Evolutionary conservation across 1,284 basidiomycete genomes (phyloP), one percentile per base, ranked within the genome.

Genomic region (Pseudozyma thailandica): DNA sequence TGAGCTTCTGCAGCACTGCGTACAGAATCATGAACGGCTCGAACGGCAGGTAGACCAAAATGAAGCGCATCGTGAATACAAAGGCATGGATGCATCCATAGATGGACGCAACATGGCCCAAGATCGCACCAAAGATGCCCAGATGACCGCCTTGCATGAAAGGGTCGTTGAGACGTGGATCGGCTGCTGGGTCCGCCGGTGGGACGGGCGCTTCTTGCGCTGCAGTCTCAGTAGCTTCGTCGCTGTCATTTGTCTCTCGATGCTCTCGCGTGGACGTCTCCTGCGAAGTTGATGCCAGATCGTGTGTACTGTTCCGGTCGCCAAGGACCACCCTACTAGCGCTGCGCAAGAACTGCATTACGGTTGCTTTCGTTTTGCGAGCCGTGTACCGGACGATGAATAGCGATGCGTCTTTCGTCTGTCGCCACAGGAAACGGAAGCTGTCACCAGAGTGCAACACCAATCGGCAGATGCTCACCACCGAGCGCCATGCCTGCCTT

Each of bases 21-120:
- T 55, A 68, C 25, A 65, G 33, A 39, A 65, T 51, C 48, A 63
- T 59, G 30, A 65, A 66, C 26, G 69, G 69, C 50, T 52, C 51
- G 15, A 72, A 66, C 9, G 69, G 69, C 49, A 72, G 55, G n/a
- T 66, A 66, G 43, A 61, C 55, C 26, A 68, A 31, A 21, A 72
- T 58, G 43, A 72, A 50, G 15, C 54, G 49, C 52, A 72, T 55
- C 12, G 57, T 53, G 13, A 61, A 61, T 25, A 56, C 53, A 23
- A 60, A 56, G 1, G 62, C 69, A 30, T 66, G 69, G 1, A 72
- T 20, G 37, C 53, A 62, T 45, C 69, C 69, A 39, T 72, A 72
- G 58, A 72, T 62, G 49, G 55, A 60, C 2, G 62, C 61, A 18
- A 60, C 33, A 37, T 63, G 56, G 6, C 56, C 68, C 1, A 65